Evolutionary conservation across 2,329 filamentous ascomycete genomes (phyloP).

Genomic region (Colletotrichum sp.): DNA sequence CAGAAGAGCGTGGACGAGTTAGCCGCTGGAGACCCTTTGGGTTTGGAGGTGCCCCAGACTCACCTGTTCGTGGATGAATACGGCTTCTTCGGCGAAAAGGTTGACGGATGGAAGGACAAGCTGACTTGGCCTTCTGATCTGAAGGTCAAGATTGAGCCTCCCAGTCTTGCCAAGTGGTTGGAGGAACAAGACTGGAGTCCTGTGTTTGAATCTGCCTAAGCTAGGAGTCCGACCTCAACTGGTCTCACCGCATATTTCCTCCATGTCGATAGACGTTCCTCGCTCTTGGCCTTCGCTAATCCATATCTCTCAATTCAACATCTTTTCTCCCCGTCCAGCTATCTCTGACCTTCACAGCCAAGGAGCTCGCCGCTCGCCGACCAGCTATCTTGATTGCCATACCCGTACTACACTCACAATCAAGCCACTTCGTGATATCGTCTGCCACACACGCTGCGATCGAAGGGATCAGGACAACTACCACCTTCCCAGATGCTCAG

Average conservation of each 20-base stretch:
- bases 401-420: neutral
- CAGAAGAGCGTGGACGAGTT: slow-evolving; percentile 35
- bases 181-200: neutral
- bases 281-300: neutral
- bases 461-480: neutral
- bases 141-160: neutral
- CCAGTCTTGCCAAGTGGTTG: neutral
- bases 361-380: neutral
- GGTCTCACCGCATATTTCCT: neutral
- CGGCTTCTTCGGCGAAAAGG: neutral
- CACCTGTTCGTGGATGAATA: neutral
- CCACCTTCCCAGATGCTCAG: neutral
- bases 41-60: neutral
- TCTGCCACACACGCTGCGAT: neutral
- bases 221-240: neutral
- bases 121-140: neutral
- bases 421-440: neutral
- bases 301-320: neutral
- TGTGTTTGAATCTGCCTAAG: neutral
- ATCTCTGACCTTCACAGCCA: neutral
- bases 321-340: neutral
- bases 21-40: slow-evolving; percentile 8
- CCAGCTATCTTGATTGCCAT: neutral
- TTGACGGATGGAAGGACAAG: neutral
- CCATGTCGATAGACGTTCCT: neutral